Percentiles rank a stretch among this genome's conserved stretches.
These are phyloP conservation scores for Diaporthe aspalathi DNA, from an alignment of 2,329 filamentous ascomycete genomes.

Conservation along the genomic window DNA sequence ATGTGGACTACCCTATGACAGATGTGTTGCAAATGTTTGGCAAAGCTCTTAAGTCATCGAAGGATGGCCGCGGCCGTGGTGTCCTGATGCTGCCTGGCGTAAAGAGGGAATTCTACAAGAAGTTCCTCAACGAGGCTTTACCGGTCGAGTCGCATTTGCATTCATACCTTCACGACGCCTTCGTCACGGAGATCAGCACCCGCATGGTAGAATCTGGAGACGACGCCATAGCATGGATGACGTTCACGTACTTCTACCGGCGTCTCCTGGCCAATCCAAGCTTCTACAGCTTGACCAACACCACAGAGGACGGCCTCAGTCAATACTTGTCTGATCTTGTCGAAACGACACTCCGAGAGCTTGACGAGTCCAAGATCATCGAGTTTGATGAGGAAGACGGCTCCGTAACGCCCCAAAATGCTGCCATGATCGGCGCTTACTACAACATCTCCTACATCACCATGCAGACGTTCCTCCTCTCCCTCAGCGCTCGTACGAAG, in stretches of 20 bases:
- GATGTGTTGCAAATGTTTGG: constrained; percentile 99
- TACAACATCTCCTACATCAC: constrained; percentile 99
- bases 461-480: constrained; percentile 98
- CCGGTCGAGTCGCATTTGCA: constrained; percentile 96
- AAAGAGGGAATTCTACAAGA: constrained; percentile 98
- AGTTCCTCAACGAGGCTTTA: constrained; percentile 95
- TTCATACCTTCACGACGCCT: constrained; percentile 92
- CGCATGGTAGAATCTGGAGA: constrained; percentile 96
- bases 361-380: constrained; percentile 93
- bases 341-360: constrained; percentile 89
- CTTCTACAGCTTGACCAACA: constrained; percentile 91
- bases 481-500: constrained; percentile 87
- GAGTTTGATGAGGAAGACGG: constrained; percentile 96
- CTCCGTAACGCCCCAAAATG: constrained; percentile 87
- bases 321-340: constrained; percentile 94
- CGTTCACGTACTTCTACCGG: constrained; percentile 98
- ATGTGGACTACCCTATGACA: constrained; percentile 94
- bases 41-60: constrained; percentile 82
- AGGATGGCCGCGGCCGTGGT: constrained; percentile 85
- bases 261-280: constrained; percentile 94
- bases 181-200: constrained; percentile 96
- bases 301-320: constrained; percentile 92
- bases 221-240: constrained; percentile 98
- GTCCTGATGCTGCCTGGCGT: constrained; percentile 97
- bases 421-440: constrained; percentile 97